A percentile compares a stretch with the other conserved stretches of the same genome.
Conservation (phyloP, 2,329 filamentous ascomycete species). For the Xylariales sp. region DNA sequence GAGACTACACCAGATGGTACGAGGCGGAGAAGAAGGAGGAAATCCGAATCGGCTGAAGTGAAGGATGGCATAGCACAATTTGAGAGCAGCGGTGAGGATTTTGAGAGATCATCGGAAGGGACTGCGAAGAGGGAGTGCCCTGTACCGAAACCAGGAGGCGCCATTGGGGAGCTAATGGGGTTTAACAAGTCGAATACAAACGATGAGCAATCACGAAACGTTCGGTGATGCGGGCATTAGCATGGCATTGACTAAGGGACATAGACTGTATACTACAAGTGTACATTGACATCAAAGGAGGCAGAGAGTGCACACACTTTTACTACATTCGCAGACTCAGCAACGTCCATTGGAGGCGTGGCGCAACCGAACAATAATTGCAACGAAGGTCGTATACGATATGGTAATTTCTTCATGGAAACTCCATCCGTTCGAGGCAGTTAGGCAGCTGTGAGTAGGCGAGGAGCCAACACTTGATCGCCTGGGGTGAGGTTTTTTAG, state of each 20-base stretch:
- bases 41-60: conserved; percentile 33
- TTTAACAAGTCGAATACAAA: conserved; percentile 43
- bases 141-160: conserved; percentile 80
- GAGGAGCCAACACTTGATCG: too few relatives aligned
- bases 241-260: background rate
- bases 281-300: conserved; percentile 1
- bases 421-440: too few relatives aligned
- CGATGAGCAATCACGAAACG: conserved; percentile 8
- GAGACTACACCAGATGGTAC: conserved; percentile 27
- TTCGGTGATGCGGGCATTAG: background rate
- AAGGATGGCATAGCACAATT: conserved; percentile 47
- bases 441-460: too few relatives aligned
- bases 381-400: too few relatives aligned
- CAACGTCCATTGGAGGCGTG: too few relatives aligned
- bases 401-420: too few relatives aligned
- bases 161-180: conserved; percentile 71
- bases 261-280: conserved; percentile 11
- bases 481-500: too few relatives aligned
- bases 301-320: background rate
- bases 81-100: conserved; percentile 32
- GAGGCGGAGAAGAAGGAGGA: conserved; percentile 39
- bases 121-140: conserved; percentile 70
- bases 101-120: conserved; percentile 21
- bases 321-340: too few relatives aligned
- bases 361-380: too few relatives aligned